Conservation (phyloP, 2,329 filamentous ascomycete species). For the Xylariaceae sp. region DNA sequence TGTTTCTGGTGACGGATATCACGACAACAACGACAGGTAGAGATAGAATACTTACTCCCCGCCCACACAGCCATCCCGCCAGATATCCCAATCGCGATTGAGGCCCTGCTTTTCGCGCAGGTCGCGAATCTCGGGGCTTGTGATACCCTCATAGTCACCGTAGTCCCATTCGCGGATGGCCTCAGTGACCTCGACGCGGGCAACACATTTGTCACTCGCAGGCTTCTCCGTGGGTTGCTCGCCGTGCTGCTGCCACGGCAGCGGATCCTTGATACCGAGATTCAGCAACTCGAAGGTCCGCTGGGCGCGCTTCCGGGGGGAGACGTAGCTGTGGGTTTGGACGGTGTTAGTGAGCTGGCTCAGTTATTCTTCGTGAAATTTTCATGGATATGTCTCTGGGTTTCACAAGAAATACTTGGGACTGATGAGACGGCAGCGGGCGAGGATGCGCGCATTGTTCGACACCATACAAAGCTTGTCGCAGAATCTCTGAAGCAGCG, state of each 20-base stretch:
- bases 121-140: constrained; percentile 69
- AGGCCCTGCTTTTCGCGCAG: constrained; percentile 62
- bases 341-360: constrained; percentile 3
- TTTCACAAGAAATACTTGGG: background rate
- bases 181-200: constrained; percentile 70
- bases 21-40: too few relatives aligned
- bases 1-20: too few relatives aligned
- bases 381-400: constrained; percentile 3
- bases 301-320: constrained; percentile 82
- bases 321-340: constrained; percentile 69
- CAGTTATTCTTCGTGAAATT: background rate
- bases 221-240: constrained; percentile 37
- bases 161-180: constrained; percentile 88
- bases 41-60: constrained; percentile 69
- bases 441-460: too few relatives aligned
- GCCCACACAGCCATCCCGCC: constrained; percentile 84
- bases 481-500: too few relatives aligned
- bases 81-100: constrained; percentile 76
- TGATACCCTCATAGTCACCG: constrained; percentile 84
- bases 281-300: constrained; percentile 88
- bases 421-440: too few relatives aligned
- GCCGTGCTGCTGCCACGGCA: constrained; percentile 72
- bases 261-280: constrained; percentile 68
- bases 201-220: constrained; percentile 56
- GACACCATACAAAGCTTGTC: too few relatives aligned